Conservation (phyloP, 768 basidiomycete genomes). For the Dacryopinax spathularia region DNA sequence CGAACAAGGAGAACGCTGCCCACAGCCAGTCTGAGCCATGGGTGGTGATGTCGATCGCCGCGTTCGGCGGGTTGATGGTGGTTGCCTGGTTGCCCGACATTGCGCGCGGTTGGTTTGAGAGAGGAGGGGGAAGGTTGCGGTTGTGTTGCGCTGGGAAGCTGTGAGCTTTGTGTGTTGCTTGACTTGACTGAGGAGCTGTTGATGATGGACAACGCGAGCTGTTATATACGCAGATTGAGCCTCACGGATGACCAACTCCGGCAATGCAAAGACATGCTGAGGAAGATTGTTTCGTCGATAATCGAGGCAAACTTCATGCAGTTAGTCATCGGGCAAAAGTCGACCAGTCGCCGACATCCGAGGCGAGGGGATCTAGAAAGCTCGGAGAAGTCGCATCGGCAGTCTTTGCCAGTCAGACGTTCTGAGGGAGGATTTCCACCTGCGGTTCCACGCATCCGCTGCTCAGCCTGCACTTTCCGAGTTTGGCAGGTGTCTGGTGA, state of each 20-base stretch:
- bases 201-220: too few relatives aligned
- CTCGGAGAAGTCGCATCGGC: not conserved
- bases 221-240: too few relatives aligned
- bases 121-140: not conserved
- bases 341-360: not conserved
- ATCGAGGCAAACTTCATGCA: too few relatives aligned
- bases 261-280: too few relatives aligned
- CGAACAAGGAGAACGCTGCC: constrained; percentile 41
- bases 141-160: too few relatives aligned
- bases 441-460: not conserved
- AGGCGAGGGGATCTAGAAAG: not conserved
- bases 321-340: too few relatives aligned
- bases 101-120: not conserved
- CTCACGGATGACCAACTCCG: too few relatives aligned
- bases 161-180: too few relatives aligned
- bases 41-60: constrained; percentile 30
- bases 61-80: constrained; percentile 25
- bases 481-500: not conserved
- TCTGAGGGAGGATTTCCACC: not conserved
- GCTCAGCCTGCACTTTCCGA: not conserved
- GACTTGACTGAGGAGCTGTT: too few relatives aligned
- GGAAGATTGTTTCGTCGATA: too few relatives aligned
- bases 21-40: constrained; percentile 40
- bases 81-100: not conserved
- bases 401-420: not conserved